Evolutionary conservation across 441 rosid genomes (phyloP), one percentile per base, ranked within the genome.

Genomic region (Pelargonium fulgidum): DNA sequence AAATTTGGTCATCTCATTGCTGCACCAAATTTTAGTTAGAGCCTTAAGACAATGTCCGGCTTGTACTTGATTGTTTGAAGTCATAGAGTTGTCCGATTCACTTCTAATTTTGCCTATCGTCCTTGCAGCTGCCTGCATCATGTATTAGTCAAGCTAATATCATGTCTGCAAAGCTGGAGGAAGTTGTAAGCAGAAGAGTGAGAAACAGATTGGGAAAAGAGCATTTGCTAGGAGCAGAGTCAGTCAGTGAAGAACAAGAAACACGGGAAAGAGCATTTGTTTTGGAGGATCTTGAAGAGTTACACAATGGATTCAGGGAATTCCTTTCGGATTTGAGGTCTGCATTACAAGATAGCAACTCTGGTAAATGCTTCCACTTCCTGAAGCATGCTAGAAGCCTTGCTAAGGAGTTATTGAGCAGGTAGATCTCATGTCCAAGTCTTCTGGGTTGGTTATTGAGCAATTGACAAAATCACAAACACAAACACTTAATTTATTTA

Each of bases 101-200:
- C 24, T 41, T 20, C 20, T 58, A 36, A 13, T 8, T 12, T 14
- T 22, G 7, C 26, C 14, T 26, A 9, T n/a, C 44, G 52, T 56
- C 20, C 7, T 62, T 77, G 78, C 84, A 91, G 97, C 75, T 93
- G 74, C 98, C 97, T 69, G 72, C 76, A 13, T 81, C 82, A 13
- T 93, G 98, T 73, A 80, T 91, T 70, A 72, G 64, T 70, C 83
- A 84, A 67, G 97, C 93, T 22, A 71, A 79, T 56, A 29, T 79
- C 64, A 88, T 93, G 94, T 89, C 97, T 70, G 76, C 86, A 63
- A 85, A 69, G 71, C 75, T 93, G 71, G 98, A 93, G 82, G 76
- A 73, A 8, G 86, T 73, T 33, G 81, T 87, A 73, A 75, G 81
- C 56, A 65, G 68, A 65, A 80, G 87, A 80, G 70, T 69, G 66